A percentile compares a stretch with the other conserved stretches of the same genome.
phyloP scores from a whole-genome alignment of 208 protist species.

The Vickermania ingenoplastis region DNA sequence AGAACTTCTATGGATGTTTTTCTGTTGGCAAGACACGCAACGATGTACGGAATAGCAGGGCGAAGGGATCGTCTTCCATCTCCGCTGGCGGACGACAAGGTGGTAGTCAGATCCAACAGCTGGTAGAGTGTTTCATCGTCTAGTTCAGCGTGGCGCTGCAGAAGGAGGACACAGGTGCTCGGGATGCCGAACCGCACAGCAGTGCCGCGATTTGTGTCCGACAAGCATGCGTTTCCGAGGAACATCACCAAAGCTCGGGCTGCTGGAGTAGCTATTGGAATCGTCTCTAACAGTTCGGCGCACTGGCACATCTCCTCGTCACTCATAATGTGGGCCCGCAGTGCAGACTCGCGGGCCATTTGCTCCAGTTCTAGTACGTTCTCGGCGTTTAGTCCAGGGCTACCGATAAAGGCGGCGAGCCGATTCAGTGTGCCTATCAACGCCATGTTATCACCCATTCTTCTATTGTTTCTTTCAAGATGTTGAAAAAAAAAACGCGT shows the following conservation, averaged over 20 bases:
- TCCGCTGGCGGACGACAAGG: constrained; percentile 40
- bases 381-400: neutral
- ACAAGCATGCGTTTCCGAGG: constrained; percentile 48
- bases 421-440: constrained; percentile 17
- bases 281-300: constrained; percentile 40
- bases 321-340: constrained; percentile 22
- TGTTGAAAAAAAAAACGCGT: too few relatives aligned
- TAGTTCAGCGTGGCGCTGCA: constrained; percentile 34
- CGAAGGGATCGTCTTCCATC: constrained; percentile 28
- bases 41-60: constrained; percentile 60
- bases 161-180: constrained; percentile 41
- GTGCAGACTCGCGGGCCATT: constrained; percentile 14
- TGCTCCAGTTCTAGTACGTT: constrained; percentile 27
- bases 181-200: constrained; percentile 45
- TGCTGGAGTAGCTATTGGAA: constrained; percentile 11
- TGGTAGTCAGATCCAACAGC: constrained; percentile 67
- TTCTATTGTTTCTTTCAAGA: too few relatives aligned
- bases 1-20: constrained; percentile 43
- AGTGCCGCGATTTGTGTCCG: constrained; percentile 46
- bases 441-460: too few relatives aligned
- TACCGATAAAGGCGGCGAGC: constrained; percentile 24
- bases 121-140: constrained; percentile 42
- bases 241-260: constrained; percentile 34
- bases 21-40: constrained; percentile 31
- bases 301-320: constrained; percentile 41